These are phyloP conservation scores for Polyplosphaeria fusca DNA, from an alignment of 495 filamentous ascomycete genomes.

Conservation along the genomic window DNA sequence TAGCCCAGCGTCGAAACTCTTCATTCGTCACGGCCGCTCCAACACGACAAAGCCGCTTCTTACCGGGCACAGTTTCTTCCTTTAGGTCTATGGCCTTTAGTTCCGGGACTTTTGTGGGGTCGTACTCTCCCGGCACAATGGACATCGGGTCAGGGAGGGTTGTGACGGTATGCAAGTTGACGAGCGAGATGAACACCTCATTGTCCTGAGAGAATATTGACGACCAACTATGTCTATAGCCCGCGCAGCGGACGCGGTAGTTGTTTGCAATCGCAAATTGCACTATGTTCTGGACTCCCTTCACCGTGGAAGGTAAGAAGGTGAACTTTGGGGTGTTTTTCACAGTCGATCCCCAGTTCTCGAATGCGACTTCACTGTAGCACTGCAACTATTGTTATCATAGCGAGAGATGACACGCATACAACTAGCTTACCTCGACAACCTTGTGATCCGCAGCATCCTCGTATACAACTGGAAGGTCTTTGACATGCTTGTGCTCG, in stretches of 20 bases:
- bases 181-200: conserved; percentile 51
- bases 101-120: conserved; percentile 34
- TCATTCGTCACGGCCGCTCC: conserved; percentile 51
- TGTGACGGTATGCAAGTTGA: conserved; percentile 44
- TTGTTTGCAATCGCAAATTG: conserved; percentile 41
- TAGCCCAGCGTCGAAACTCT: conserved; percentile 49
- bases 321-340: conserved; percentile 47
- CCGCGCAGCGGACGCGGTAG: conserved; percentile 46
- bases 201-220: conserved; percentile 46
- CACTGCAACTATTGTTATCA: conserved; percentile 10
- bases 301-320: conserved; percentile 48
- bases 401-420: not conserved
- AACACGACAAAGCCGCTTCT: conserved; percentile 43
- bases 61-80: conserved; percentile 30
- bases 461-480: conserved; percentile 29
- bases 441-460: conserved; percentile 19
- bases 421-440: conserved; percentile 25
- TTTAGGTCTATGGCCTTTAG: conserved; percentile 44
- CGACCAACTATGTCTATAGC: conserved; percentile 52
- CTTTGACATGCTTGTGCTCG: conserved; percentile 23
- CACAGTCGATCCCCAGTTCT: conserved; percentile 53
- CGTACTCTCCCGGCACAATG: conserved; percentile 36
- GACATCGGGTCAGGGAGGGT: conserved; percentile 44
- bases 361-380: conserved; percentile 39
- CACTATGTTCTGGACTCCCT: conserved; percentile 48